A percentile compares a stretch with the other conserved stretches of the same genome.
These are phyloP conservation scores for Penicillium steckii DNA, from an alignment of 495 filamentous ascomycete species.

Conservation along the genomic window DNA sequence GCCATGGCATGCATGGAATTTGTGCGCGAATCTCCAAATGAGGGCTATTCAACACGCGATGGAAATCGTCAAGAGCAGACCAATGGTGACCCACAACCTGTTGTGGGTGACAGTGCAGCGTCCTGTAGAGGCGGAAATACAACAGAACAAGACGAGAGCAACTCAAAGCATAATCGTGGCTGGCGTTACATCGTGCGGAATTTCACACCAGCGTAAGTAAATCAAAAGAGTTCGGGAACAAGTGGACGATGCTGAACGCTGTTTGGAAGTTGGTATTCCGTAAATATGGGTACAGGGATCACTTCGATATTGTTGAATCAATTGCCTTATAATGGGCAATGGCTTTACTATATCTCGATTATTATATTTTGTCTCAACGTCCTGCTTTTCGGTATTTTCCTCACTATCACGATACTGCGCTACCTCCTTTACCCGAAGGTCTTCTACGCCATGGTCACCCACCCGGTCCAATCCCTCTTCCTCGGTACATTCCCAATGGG, in stretches of 20 bases:
- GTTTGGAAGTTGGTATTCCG: constrained; percentile 53
- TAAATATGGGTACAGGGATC: constrained; percentile 67
- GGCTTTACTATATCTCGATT: constrained; percentile 54
- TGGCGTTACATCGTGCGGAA: constrained; percentile 48
- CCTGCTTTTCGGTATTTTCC: constrained; percentile 40
- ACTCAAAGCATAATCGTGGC: constrained; percentile 37
- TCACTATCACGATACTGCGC: constrained; percentile 47
- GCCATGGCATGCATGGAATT: no score
- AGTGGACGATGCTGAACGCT: no score
- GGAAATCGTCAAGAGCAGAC: no score
- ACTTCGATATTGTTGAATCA: constrained; percentile 58
- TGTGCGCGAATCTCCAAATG: no score
- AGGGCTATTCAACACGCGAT: no score
- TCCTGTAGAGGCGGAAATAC: no score
- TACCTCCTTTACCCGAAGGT: constrained; percentile 59
- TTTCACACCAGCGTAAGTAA: constrained; percentile 47
- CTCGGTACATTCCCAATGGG: constrained; percentile 64
- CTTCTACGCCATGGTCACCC: constrained; percentile 54
- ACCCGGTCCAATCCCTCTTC: constrained; percentile 60
- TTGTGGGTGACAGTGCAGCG: no score
- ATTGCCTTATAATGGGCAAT: constrained; percentile 53
- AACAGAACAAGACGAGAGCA: no score
- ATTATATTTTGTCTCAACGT: constrained; percentile 56
- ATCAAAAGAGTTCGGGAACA: no score
- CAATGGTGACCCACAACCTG: no score